Base-by-base conservation (phyloP, 192 early-diverging fungal genomes). In the Ambispora gerdemannii region DNA sequence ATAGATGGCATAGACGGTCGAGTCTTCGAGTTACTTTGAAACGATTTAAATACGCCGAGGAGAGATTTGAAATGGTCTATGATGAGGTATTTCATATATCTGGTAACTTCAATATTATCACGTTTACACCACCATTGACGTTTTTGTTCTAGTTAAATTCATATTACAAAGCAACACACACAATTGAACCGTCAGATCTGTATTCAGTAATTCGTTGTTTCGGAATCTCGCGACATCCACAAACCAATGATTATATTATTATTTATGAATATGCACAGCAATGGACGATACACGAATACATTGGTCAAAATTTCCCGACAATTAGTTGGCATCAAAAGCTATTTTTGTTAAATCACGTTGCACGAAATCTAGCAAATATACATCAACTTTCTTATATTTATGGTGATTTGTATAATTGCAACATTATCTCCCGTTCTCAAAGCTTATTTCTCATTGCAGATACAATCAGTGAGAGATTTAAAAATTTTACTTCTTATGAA, bases 351-450 rank as follows among this genome's bases (percentile, higher is more conserved):
- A 67, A 61, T 25, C 63, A 69, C n/a, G 75, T 74, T 8, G 74
- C 74, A 35, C 30, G 72, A 6, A 55, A 72, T 13, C 61, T 78
- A 4, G 73, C 70, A 50, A 70, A 49, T 7, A 75, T 74, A 2
- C 78, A 80, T 59, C 74, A 80, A 49, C 67, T 72, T 11, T 72
- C 72, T 2, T 74, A 76, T 50, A 59, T 74, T 31, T 75, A 80
- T 64, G 72, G 78, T 7, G 78, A 80, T 60, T 65, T 80, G 2
- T 75, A 80, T 61, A 77, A 67, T 67, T 70, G 75, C 30, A 80
- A 80, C 43, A 80, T 80, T 19, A 52, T 80, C 71, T 74, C 71
- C 31, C 61, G 74, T 53, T 74, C 70, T 64, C 25, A 72, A 74
- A 19, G 70, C 67, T 20, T 73, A 77, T 74, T 34, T 77, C 73